Conservation (phyloP, 768 basidiomycete species). For the Collybia sordida region DNA sequence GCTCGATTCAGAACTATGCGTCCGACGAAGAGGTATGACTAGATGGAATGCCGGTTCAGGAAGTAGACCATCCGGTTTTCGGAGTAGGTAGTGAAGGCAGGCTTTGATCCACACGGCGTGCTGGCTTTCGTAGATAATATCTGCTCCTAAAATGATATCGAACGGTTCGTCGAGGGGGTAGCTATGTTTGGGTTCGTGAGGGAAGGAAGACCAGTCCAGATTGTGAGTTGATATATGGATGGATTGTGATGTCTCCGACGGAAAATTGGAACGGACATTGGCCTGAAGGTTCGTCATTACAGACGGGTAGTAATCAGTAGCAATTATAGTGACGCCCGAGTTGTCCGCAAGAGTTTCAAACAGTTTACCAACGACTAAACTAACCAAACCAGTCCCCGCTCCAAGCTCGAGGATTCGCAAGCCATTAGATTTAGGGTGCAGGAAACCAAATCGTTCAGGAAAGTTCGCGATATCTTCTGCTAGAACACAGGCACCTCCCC, state of each 20-base stretch:
- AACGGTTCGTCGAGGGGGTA: constrained; percentile 43
- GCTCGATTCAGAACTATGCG: constrained; percentile 57
- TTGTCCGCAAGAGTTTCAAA: constrained; percentile 20
- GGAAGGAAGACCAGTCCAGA: constrained; percentile 65
- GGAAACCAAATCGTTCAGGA: constrained; percentile 51
- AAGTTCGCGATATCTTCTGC: constrained; percentile 67
- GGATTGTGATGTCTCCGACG: constrained; percentile 4
- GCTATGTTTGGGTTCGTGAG: constrained; percentile 2
- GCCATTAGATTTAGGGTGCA: background rate
- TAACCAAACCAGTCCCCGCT: constrained; percentile 82
- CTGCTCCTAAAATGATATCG: constrained; percentile 78
- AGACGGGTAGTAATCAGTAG: constrained; percentile 77
- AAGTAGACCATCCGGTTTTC: constrained; percentile 8
- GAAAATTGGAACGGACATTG: constrained; percentile 63
- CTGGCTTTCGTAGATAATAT: constrained; percentile 73
- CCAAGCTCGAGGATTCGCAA: constrained; percentile 75
- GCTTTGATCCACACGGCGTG: constrained; percentile 72
- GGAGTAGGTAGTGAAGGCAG: constrained; percentile 54
- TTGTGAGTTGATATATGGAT: constrained; percentile 21
- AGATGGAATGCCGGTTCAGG: constrained; percentile 57
- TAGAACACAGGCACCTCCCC: constrained; percentile 83
- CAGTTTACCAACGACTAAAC: constrained; percentile 55
- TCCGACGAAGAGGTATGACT: constrained; percentile 71
- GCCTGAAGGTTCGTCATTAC: constrained; percentile 66
- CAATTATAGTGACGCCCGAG: constrained; percentile 37